Evolutionary conservation across 768 basidiomycete species (phyloP).

Genomic region (Naganishia vishniacii): DNA sequence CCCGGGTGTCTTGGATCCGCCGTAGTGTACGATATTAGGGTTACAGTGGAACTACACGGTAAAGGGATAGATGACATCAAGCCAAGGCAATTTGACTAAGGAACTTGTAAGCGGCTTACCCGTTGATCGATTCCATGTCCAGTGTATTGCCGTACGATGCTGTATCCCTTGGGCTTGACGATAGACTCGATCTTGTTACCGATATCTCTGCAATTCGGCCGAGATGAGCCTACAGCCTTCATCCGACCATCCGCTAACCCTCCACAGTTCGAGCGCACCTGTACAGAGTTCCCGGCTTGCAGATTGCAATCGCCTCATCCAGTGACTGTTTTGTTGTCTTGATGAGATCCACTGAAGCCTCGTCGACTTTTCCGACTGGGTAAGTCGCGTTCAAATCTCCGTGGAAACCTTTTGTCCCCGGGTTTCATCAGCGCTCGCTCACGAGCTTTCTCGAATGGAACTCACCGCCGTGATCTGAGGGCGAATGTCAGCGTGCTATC

Average conservation of each 20-base stretch:
- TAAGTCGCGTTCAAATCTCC: conserved; percentile 90
- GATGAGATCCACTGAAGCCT: conserved; percentile 75
- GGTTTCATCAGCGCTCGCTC: not conserved
- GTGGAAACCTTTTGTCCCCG: conserved; percentile 64
- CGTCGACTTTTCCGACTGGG: conserved; percentile 58
- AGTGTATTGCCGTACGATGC: conserved; percentile 85
- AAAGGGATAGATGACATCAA: not conserved
- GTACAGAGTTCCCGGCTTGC: conserved; percentile 88
- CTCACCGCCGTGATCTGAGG: conserved; percentile 39
- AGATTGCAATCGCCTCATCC: conserved; percentile 82
- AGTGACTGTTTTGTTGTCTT: conserved; percentile 72
- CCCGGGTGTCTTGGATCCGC: conserved; percentile 86
- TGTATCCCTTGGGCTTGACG: conserved; percentile 73
- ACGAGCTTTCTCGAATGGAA: not conserved
- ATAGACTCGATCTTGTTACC: conserved; percentile 62
- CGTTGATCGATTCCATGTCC: conserved; percentile 80
- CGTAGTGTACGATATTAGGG: conserved; percentile 91
- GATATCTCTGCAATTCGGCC: conserved; percentile 37
- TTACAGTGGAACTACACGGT: conserved; percentile 63
- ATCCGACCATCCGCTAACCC: conserved; percentile 4
- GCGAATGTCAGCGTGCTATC: not conserved
- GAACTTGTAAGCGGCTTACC: conserved; percentile 30
- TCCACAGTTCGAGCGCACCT: conserved; percentile 53
- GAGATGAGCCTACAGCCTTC: not conserved
- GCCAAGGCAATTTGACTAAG: not conserved